A percentile compares a stretch with the other conserved stretches of the same genome.
Conservation (phyloP, 176 grass and related monocot species). For the Metroxylon sagu region DNA sequence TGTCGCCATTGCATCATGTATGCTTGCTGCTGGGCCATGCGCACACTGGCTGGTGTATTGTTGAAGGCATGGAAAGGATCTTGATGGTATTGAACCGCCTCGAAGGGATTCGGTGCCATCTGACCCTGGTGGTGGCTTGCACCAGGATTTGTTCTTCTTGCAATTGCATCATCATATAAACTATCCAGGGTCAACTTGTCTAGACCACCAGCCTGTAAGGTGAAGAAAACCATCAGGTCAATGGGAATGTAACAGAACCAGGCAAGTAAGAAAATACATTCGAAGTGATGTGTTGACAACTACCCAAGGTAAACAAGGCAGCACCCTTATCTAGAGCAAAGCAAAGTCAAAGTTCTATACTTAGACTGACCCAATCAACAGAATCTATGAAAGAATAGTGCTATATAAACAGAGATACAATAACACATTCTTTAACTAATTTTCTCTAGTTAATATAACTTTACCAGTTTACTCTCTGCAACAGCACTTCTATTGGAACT, state of each 20-base stretch:
- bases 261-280: too few species aligned
- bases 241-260: too few species aligned
- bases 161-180: slow-evolving; percentile 9
- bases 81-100: not conserved
- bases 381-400: too few species aligned
- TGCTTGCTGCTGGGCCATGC: slow-evolving; percentile 11
- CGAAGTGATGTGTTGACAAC: too few species aligned
- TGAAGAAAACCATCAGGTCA: not conserved
- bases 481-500: slow-evolving; percentile 13
- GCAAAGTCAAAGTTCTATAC: too few species aligned
- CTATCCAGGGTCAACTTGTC: slow-evolving; percentile 15
- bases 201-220: slow-evolving; percentile 8
- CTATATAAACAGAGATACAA: too few species aligned
- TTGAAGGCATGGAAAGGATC: slow-evolving; percentile 5
- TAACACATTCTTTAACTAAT: too few species aligned
- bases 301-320: too few species aligned
- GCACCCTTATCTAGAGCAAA: too few species aligned
- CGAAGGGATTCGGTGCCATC: slow-evolving; percentile 4
- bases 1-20: slow-evolving; percentile 11
- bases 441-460: not conserved
- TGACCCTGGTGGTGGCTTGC: not conserved
- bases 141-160: not conserved
- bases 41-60: slow-evolving; percentile 1
- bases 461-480: slow-evolving; percentile 13
- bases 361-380: too few species aligned